Evolutionary conservation across 2,329 filamentous ascomycete species (phyloP).

Genomic region (Rhynchosporium graminicola): DNA sequence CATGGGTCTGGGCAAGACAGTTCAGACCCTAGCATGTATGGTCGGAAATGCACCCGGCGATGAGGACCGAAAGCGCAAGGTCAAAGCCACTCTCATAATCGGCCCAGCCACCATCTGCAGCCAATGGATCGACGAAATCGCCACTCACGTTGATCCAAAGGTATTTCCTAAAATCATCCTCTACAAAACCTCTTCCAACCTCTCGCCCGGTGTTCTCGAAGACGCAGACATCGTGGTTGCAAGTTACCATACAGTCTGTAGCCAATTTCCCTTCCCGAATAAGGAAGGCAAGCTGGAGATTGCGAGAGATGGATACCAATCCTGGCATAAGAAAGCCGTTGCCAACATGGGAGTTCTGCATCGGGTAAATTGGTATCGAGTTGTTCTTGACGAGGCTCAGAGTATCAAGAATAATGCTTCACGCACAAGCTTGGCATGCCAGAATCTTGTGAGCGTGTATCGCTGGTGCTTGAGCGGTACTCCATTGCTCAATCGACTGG

Average conservation of each 20-base stretch:
- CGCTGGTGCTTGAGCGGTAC: slow-evolving; percentile 41
- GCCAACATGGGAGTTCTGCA: slow-evolving; percentile 44
- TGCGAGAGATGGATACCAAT: slow-evolving; percentile 41
- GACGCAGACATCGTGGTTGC: slow-evolving; percentile 37
- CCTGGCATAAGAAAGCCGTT: slow-evolving; percentile 41
- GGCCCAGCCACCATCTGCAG: slow-evolving; percentile 34
- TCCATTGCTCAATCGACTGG: slow-evolving; percentile 36
- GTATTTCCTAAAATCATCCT: slow-evolving; percentile 32
- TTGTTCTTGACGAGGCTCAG: slow-evolving; percentile 61
- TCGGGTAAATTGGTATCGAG: slow-evolving; percentile 45
- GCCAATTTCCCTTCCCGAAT: slow-evolving; percentile 87
- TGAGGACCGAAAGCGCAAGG: slow-evolving; percentile 38
- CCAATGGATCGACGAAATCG: slow-evolving; percentile 39
- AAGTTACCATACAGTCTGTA: slow-evolving; percentile 37
- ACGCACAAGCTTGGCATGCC: slow-evolving; percentile 48
- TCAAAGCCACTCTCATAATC: slow-evolving; percentile 38
- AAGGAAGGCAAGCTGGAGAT: slow-evolving; percentile 88
- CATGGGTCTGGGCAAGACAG: slow-evolving; percentile 67
- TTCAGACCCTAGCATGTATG: slow-evolving; percentile 47
- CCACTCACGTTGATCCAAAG: slow-evolving; percentile 25
- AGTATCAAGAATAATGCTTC: slow-evolving; percentile 52
- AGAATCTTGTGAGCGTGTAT: slow-evolving; percentile 38
- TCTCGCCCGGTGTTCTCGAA: slow-evolving; percentile 21
- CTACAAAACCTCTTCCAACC: slow-evolving; percentile 27
- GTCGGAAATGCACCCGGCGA: slow-evolving; percentile 43